Evolutionary conservation across 805 yeast genomes (phyloP).

Genomic region (Starmera caribaea): DNA sequence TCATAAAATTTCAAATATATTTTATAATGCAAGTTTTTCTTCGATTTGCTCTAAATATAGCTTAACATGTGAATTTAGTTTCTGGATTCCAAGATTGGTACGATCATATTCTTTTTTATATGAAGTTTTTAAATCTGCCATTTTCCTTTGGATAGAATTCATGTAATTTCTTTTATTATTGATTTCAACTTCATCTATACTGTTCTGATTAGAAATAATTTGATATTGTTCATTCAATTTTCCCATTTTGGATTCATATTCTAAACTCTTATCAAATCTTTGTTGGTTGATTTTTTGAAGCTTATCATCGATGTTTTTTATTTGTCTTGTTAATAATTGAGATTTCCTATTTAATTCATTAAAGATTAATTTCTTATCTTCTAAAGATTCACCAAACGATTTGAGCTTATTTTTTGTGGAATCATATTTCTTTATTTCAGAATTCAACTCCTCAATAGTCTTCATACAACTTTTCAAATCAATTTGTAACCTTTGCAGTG

Average conservation of each 20-base stretch:
- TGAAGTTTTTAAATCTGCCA: slow-evolving; percentile 21
- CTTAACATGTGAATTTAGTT: slow-evolving; percentile 17
- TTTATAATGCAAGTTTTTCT: slow-evolving; percentile 6
- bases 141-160: slow-evolving; percentile 27
- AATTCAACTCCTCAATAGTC: slow-evolving; percentile 12
- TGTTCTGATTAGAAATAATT: slow-evolving; percentile 27
- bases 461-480: slow-evolving; percentile 14
- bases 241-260: slow-evolving; percentile 25
- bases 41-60: slow-evolving; percentile 17
- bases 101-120: slow-evolving; percentile 31
- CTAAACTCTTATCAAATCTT: slow-evolving; percentile 24
- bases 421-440: slow-evolving; percentile 11
- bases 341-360: slow-evolving; percentile 26
- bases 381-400: slow-evolving; percentile 9
- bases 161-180: slow-evolving; percentile 26
- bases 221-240: slow-evolving; percentile 27
- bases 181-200: slow-evolving; percentile 27
- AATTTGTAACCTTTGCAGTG: slow-evolving; percentile 32
- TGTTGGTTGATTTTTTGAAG: slow-evolving; percentile 26
- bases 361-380: slow-evolving; percentile 13
- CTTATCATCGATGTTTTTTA: slow-evolving; percentile 31
- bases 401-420: slow-evolving; percentile 6
- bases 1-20: not conserved
- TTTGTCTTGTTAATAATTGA: slow-evolving; percentile 29
- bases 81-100: slow-evolving; percentile 21